These are phyloP conservation scores for Acer saccharum DNA, from an alignment of 345 rosid genomes.

Conservation along the genomic window DNA sequence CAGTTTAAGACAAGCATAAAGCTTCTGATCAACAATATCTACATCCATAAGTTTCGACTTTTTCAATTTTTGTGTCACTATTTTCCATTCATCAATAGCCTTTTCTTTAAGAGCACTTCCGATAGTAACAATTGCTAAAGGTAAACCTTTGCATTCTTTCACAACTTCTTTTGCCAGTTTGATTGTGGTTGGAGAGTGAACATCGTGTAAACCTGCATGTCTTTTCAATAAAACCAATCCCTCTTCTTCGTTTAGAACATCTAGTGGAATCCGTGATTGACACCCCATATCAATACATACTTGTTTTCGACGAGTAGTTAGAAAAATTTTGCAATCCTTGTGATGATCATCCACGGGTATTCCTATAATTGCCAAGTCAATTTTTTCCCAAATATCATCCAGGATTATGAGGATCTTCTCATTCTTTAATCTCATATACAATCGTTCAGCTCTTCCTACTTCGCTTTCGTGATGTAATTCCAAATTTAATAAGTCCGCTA, in stretches of 20 bases:
- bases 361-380: slow-evolving; percentile 14
- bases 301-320: background rate
- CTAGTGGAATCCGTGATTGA: background rate
- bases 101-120: slow-evolving; percentile 2
- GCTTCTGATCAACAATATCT: background rate
- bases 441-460: slow-evolving; percentile 10
- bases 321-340: slow-evolving; percentile 15
- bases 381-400: slow-evolving; percentile 25
- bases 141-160: slow-evolving; percentile 2
- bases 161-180: background rate
- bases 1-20: background rate
- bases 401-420: slow-evolving; percentile 24
- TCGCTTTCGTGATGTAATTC: background rate
- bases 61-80: background rate
- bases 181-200: background rate
- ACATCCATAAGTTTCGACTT: background rate
- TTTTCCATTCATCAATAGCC: background rate
- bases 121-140: background rate
- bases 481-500: background rate
- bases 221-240: background rate
- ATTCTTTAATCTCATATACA: background rate
- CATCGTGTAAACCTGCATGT: background rate
- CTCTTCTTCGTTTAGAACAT: slow-evolving; percentile 2
- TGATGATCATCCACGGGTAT: background rate
- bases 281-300: background rate